Percentiles rank a stretch among this genome's conserved stretches.
Evolutionary conservation across 129 eudicot species (phyloP).

Genomic region (Arctium lappa): DNA sequence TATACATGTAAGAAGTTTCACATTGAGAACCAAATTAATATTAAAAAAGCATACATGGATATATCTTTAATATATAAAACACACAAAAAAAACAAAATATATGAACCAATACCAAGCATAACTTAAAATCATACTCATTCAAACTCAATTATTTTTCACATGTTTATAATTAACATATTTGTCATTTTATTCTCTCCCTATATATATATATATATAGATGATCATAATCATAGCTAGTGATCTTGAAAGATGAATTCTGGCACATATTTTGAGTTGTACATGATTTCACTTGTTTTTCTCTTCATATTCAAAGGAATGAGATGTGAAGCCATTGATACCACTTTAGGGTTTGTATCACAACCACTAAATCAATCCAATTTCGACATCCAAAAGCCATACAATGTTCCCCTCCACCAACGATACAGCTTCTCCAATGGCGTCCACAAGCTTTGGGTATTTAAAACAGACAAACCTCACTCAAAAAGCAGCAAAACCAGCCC

Average conservation of each 20-base stretch:
- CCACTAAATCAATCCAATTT: slow-evolving; percentile 30
- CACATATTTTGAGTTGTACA: neutral
- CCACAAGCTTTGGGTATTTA: slow-evolving; percentile 47
- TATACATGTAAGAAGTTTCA: too few relatives aligned
- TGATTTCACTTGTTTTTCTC: slow-evolving; percentile 8
- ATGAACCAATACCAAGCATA: too few relatives aligned
- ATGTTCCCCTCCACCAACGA: slow-evolving; percentile 32
- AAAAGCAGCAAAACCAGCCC: slow-evolving; percentile 34
- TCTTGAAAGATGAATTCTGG: neutral
- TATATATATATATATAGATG: neutral
- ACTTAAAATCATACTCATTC: too few relatives aligned
- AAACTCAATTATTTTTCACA: neutral
- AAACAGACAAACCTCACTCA: slow-evolving; percentile 40
- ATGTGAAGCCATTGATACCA: slow-evolving; percentile 21
- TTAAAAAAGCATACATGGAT: too few relatives aligned
- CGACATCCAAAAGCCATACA: slow-evolving; percentile 27
- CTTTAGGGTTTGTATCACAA: slow-evolving; percentile 24
- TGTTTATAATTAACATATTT: neutral
- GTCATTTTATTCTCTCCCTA: neutral
- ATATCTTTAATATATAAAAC: too few relatives aligned
- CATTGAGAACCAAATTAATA: too few relatives aligned
- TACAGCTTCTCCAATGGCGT: slow-evolving; percentile 36
- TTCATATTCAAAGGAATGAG: neutral
- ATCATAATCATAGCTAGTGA: neutral
- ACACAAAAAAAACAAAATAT: too few relatives aligned